Percentiles rank a stretch among this genome's conserved stretches.
These are phyloP conservation scores for Syncephalastrum monosporum DNA, from an alignment of 371 early-diverging fungal species.

Conservation along the genomic window DNA sequence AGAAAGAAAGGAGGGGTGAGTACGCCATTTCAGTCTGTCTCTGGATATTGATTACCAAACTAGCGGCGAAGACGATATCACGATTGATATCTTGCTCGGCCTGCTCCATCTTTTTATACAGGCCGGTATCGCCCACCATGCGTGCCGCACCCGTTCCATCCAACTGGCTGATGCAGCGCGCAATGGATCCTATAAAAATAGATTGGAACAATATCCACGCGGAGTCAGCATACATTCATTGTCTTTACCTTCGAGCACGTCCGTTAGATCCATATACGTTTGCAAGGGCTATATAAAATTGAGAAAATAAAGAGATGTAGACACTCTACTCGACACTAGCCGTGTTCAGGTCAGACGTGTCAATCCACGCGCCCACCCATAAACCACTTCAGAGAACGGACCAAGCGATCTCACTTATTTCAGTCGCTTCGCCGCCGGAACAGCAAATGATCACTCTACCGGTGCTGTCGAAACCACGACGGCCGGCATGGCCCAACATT, in stretches of 20 bases:
- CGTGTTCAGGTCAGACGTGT: constrained; percentile 22
- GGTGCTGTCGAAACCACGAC: constrained; percentile 94
- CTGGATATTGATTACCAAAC: constrained; percentile 59
- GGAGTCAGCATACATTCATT: constrained; percentile 1
- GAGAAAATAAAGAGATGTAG: no score
- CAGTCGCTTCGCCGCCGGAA: constrained; percentile 67
- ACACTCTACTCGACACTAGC: not conserved
- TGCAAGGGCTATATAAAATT: constrained; percentile 64
- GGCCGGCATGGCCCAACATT: constrained; percentile 99
- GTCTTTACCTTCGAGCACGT: constrained; percentile 81
- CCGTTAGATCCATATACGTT: constrained; percentile 93
- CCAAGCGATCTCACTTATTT: constrained; percentile 60
- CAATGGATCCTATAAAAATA: constrained; percentile 76
- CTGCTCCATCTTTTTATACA: constrained; percentile 95
- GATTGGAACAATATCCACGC: not conserved
- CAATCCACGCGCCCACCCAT: constrained; percentile 97
- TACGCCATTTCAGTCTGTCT: no score
- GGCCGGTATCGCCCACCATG: constrained; percentile 91
- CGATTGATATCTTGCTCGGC: constrained; percentile 92
- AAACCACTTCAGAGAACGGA: constrained; percentile 82
- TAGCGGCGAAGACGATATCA: constrained; percentile 99
- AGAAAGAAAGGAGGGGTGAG: no score
- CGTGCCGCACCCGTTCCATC: constrained; percentile 96
- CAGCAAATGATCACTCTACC: constrained; percentile 94
- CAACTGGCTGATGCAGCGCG: constrained; percentile 94